phyloP scores from a whole-genome alignment of 73 alveolate species.

The Symbiodinium pilosum region DNA sequence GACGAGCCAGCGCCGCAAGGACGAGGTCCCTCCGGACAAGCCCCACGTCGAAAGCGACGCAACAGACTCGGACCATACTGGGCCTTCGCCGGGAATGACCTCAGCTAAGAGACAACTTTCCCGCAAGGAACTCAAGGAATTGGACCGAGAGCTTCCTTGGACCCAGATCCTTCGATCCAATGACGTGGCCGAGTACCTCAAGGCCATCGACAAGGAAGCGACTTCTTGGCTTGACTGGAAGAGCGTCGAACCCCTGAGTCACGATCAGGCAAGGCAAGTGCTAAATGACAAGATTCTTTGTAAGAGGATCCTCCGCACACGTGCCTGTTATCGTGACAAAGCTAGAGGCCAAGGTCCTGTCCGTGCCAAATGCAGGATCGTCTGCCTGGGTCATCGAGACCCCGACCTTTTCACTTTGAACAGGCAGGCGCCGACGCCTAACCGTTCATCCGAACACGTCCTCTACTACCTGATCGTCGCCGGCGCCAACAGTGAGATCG shows the following conservation, averaged over 20 bases:
- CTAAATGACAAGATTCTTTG: background rate
- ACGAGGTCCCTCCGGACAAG: background rate
- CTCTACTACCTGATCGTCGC: background rate
- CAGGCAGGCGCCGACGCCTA: conserved; percentile 15
- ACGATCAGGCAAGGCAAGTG: background rate
- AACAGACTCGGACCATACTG: background rate
- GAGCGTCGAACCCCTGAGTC: background rate
- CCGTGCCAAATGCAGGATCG: background rate
- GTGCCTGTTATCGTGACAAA: conserved; percentile 14
- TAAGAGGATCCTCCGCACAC: background rate
- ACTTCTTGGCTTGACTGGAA: background rate
- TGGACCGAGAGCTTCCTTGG: conserved; percentile 27
- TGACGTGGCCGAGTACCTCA: background rate
- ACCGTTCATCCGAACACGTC: background rate
- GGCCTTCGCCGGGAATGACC: no score
- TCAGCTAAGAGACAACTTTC: no score
- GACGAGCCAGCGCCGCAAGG: background rate
- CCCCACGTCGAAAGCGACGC: background rate
- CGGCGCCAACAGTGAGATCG: background rate
- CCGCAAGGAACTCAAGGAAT: background rate
- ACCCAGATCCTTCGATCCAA: background rate
- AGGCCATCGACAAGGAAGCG: background rate
- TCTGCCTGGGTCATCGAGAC: background rate
- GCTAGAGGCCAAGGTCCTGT: background rate
- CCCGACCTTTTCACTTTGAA: background rate